phyloP scores from a whole-genome alignment of 164 flowering plant genomes.

The Vitis vinifera region DNA sequence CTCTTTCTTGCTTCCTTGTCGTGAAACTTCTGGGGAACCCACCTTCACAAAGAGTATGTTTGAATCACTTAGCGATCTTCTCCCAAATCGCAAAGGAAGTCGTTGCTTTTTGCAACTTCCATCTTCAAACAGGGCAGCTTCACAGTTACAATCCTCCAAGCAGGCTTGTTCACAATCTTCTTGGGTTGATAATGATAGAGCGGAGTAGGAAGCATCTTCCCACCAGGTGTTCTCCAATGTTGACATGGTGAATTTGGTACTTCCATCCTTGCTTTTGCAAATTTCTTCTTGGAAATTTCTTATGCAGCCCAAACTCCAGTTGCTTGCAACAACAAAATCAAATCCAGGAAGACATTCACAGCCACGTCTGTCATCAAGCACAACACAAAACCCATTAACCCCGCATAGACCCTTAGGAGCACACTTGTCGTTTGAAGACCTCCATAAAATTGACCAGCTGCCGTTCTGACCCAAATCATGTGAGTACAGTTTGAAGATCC shows the following conservation, averaged over 20 bases:
- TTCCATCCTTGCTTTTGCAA: not conserved
- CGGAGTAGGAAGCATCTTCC: not conserved
- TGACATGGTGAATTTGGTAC: not conserved
- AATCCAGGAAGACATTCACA: conserved; percentile 31
- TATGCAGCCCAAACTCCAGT: conserved; percentile 14
- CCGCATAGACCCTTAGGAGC: conserved; percentile 23
- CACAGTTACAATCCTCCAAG: conserved; percentile 18
- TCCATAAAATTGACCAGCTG: conserved; percentile 2
- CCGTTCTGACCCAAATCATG: not conserved
- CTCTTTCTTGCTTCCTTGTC: not conserved
- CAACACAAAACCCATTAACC: conserved; percentile 18
- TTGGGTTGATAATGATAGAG: not conserved
- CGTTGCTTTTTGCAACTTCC: conserved; percentile 1
- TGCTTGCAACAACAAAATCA: not conserved
- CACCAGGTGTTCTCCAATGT: conserved; percentile 3
- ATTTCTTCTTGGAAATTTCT: conserved; percentile 7
- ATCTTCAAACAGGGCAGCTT: conserved; percentile 1
- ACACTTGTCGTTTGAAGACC: not conserved
- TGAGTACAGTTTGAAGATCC: conserved; percentile 16
- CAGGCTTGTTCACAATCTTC: conserved; percentile 18
- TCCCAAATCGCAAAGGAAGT: conserved; percentile 9
- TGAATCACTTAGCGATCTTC: not conserved
- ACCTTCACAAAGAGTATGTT: conserved; percentile 2
- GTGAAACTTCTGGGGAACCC: not conserved
- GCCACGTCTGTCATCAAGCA: not conserved